These are phyloP conservation scores for Dendrobium chrysotoxum DNA, from an alignment of 106 monocot species.

Conservation along the genomic window DNA sequence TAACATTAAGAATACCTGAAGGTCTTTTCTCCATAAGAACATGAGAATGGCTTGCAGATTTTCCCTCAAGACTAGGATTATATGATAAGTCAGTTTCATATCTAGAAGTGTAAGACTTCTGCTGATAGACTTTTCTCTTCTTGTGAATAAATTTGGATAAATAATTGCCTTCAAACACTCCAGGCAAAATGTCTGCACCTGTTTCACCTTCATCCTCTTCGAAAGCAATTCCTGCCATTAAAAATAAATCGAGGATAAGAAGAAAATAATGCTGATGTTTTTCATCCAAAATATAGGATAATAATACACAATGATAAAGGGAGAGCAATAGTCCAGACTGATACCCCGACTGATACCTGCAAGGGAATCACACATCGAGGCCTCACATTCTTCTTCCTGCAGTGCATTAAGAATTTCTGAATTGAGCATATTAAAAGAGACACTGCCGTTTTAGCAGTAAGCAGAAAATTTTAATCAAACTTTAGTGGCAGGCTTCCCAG, in stretches of 20 bases:
- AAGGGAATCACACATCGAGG: conserved; percentile 41
- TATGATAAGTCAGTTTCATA: conserved; percentile 44
- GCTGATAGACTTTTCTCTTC: conserved; percentile 45
- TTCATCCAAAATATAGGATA: neutral
- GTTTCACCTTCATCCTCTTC: conserved; percentile 90
- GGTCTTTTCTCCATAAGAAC: conserved; percentile 47
- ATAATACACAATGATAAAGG: neutral
- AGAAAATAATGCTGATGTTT: neutral
- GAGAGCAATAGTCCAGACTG: neutral
- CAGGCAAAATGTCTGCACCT: conserved; percentile 27
- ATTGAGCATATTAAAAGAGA: conserved; percentile 6
- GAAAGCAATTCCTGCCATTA: conserved; percentile 36
- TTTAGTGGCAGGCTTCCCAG: neutral
- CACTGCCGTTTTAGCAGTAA: neutral
- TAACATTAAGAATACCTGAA: conserved; percentile 34
- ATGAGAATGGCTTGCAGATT: conserved; percentile 29
- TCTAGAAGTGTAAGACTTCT: conserved; percentile 32
- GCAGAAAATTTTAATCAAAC: neutral
- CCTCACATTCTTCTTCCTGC: conserved; percentile 53
- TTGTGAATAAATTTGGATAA: conserved; percentile 47
- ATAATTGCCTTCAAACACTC: conserved; percentile 34
- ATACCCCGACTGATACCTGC: conserved; percentile 58
- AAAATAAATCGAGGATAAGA: conserved; percentile 11
- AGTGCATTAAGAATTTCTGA: conserved; percentile 43
- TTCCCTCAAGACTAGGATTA: conserved; percentile 39